Conservation (phyloP, 805 yeast genomes). For the Ogataea henricii region DNA sequence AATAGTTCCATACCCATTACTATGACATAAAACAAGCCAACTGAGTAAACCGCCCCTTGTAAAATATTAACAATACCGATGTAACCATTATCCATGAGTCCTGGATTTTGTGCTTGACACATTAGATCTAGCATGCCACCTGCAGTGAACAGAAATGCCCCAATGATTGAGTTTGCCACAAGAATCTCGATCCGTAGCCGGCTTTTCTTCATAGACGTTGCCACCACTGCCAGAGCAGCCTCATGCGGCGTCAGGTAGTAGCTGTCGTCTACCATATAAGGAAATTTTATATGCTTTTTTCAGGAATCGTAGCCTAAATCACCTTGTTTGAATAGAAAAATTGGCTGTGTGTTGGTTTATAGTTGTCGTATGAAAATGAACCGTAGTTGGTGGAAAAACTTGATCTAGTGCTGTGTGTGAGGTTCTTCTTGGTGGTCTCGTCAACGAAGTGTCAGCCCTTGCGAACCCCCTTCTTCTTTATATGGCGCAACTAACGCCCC, state of each 20-base stretch:
- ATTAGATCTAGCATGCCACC: conserved; percentile 73
- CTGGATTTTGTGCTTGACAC: conserved; percentile 54
- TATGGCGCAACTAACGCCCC: conserved; percentile 1
- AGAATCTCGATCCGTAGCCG: conserved; percentile 62
- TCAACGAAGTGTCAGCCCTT: not conserved
- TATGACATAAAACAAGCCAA: conserved; percentile 76
- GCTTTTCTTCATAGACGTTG: conserved; percentile 82
- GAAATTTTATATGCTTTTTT: not conserved
- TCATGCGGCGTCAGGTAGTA: conserved; percentile 75
- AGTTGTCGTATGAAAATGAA: no score
- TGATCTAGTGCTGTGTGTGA: not conserved
- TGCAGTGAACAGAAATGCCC: conserved; percentile 66
- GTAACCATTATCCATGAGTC: conserved; percentile 37
- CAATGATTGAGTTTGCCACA: conserved; percentile 64
- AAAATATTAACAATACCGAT: conserved; percentile 56
- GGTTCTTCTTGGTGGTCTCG: not conserved
- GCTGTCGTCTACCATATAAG: conserved; percentile 44
- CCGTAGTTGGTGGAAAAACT: not conserved
- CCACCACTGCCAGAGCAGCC: conserved; percentile 81
- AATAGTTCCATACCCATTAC: conserved; percentile 74
- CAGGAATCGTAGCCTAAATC: conserved; percentile 8
- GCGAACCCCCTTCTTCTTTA: not conserved
- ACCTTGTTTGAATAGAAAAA: not conserved
- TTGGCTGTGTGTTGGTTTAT: conserved; percentile 2
- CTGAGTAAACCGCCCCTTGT: conserved; percentile 66